A percentile compares a stretch with the other conserved stretches of the same genome.
Conservation (phyloP, 148 eudicot genomes). For the Heliamphora exappendiculata region DNA sequence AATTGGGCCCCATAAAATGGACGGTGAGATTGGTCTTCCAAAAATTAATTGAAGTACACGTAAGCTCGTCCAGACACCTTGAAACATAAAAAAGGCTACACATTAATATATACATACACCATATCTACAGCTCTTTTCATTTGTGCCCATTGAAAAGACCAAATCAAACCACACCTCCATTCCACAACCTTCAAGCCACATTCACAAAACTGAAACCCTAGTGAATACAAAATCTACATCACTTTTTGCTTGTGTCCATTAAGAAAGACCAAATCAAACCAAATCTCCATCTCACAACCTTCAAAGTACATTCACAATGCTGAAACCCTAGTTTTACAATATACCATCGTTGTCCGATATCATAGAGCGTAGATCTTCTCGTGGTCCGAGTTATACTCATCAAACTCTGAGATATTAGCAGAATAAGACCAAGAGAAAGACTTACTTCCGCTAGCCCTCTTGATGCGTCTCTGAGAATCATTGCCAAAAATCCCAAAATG, state of each 20-base stretch:
- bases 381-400: slow-evolving; percentile 59
- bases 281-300: background rate
- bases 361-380: slow-evolving; percentile 77
- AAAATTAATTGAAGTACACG: too few species aligned
- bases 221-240: background rate
- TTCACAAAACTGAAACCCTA: background rate
- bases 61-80: too few species aligned
- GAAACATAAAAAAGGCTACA: background rate
- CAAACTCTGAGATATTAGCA: slow-evolving; percentile 54
- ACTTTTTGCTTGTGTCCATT: background rate
- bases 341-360: background rate
- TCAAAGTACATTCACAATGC: background rate
- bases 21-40: too few species aligned
- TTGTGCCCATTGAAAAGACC: background rate
- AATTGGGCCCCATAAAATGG: too few species aligned
- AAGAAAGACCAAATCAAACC: background rate
- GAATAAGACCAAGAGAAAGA: slow-evolving; percentile 85
- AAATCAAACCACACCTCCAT: background rate
- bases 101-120: background rate
- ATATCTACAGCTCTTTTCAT: background rate
- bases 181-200: background rate
- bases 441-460: slow-evolving; percentile 66
- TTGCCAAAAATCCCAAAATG: slow-evolving; percentile 53
- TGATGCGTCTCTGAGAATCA: slow-evolving; percentile 74
- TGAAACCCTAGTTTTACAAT: background rate